Percentiles rank a stretch among this genome's conserved stretches.
Conservation (phyloP, 202 grass and related monocot genomes). For the Brachypodium distachyon region DNA sequence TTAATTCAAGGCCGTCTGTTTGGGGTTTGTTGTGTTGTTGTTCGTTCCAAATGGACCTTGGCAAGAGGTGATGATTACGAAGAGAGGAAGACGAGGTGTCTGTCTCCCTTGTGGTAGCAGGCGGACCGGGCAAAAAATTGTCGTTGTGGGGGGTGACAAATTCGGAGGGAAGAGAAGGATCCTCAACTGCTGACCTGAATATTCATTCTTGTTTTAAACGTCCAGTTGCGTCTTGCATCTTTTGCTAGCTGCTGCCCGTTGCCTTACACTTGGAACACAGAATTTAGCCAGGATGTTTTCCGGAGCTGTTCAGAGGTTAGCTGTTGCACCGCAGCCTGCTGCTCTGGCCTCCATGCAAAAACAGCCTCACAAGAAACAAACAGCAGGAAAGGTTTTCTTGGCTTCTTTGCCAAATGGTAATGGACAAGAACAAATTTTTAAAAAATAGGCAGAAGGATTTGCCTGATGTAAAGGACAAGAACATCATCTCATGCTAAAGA, state of each 20-base stretch:
- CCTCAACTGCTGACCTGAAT: neutral
- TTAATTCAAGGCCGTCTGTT: too few relatives aligned
- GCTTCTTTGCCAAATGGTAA: neutral
- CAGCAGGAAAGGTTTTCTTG: neutral
- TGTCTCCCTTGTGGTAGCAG: constrained; percentile 26
- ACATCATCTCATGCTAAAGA: neutral
- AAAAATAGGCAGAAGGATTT: too few relatives aligned
- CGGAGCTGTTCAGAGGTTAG: neutral
- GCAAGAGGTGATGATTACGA: neutral
- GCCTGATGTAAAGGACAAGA: neutral
- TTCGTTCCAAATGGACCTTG: too few relatives aligned
- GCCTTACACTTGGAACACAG: neutral
- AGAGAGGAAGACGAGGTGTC: neutral
- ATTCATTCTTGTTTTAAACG: constrained; percentile 13
- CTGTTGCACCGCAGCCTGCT: neutral
- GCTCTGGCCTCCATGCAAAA: neutral
- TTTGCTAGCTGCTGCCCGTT: neutral
- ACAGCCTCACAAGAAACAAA: neutral
- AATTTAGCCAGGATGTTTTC: neutral
- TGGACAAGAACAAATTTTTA: neutral
- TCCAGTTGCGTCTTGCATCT: too few relatives aligned
- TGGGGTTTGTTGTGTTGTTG: too few relatives aligned
- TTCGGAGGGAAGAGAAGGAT: constrained; percentile 1
- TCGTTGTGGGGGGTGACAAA: neutral
- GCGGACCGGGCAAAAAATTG: neutral